These are phyloP conservation scores for Cymbopogon flexuosus DNA, from an alignment of 202 grass and related monocot genomes.

Conservation along the genomic window DNA sequence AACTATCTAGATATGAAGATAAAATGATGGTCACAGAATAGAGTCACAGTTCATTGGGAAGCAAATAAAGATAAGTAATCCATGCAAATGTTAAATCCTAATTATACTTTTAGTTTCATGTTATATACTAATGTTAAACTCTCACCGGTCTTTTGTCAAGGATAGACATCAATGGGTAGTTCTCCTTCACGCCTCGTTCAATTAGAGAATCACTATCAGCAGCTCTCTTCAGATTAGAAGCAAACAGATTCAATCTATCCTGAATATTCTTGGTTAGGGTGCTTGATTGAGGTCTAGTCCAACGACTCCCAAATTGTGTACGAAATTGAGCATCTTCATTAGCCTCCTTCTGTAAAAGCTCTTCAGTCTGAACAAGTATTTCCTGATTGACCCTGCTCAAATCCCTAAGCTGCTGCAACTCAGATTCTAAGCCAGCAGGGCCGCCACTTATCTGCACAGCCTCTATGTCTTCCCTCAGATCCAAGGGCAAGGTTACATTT, in stretches of 20 bases:
- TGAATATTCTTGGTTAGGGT: slow-evolving; percentile 88
- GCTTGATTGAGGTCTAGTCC: slow-evolving; percentile 89
- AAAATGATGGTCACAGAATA: not conserved
- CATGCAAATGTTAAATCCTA: not conserved
- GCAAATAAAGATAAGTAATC: slow-evolving; percentile 27
- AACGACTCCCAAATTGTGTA: slow-evolving; percentile 81
- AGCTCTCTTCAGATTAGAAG: slow-evolving; percentile 90
- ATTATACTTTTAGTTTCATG: slow-evolving; percentile 21
- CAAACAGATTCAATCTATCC: slow-evolving; percentile 82
- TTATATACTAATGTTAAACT: slow-evolving; percentile 15
- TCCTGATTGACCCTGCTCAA: slow-evolving; percentile 92
- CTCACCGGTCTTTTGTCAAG: slow-evolving; percentile 78
- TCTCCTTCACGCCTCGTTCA: slow-evolving; percentile 69
- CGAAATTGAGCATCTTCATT: slow-evolving; percentile 86
- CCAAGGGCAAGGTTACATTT: slow-evolving; percentile 69
- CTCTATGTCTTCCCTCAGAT: slow-evolving; percentile 90
- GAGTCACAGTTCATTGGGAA: not conserved
- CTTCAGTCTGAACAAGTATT: slow-evolving; percentile 78
- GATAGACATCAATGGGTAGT: slow-evolving; percentile 74
- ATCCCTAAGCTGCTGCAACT: slow-evolving; percentile 91
- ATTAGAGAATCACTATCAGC: slow-evolving; percentile 71
- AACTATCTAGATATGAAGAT: slow-evolving; percentile 28
- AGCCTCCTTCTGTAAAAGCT: slow-evolving; percentile 87
- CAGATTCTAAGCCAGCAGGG: slow-evolving; percentile 67
- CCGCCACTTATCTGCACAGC: slow-evolving; percentile 93